Base-by-base conservation (phyloP, 1,139 yeast species). In the Yueomyces sp. region DNA sequence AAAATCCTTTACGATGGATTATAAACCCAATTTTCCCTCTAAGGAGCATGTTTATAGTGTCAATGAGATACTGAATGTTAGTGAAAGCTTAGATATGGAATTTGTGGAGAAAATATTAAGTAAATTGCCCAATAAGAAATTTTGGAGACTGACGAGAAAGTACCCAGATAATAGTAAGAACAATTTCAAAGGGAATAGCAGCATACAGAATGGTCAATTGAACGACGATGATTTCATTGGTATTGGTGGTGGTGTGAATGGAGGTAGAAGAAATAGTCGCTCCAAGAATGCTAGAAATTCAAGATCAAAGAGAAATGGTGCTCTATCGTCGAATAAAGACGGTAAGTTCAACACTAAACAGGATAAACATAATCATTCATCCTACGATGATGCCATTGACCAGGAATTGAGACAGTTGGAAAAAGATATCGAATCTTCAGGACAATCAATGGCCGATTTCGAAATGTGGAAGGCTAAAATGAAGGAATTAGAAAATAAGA, bases 381-480 rank as follows among this genome's bases (percentile, higher is more conserved):
- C 35, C 37, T 43, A 46, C 28, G 41, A 37, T 27, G 40, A 41
- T 8, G 43, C 39, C 12, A 41, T 36, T 12, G 42, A 40, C 29
- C 40, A 42, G 9, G 44, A 40, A 9, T 43, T 54, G 30, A 45
- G 58, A 36, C 59, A 58, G n/a, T 43, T 60, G 33, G 63, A 59
- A 44, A 59, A 53, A 36, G 57, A 56, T 39, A 29, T 29, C 9
- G 31, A 29, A 6, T 29, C 31, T 6, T 59, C 61, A 41, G 59
- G 67, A 44, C 9, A 6, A 6, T 72, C 83, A 2, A 79, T 79
- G 26, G 78, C 76, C 43, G 91, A 81, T 53, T 81, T 81, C 55
- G 93, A 81, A 58, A 69, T 70, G 48, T 81, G 87, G 85, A 80
- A 78, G 59, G 67, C 73, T 41, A 70, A 70, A 54, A 75, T 77